phyloP scores from a whole-genome alignment of 768 basidiomycete genomes.

The Coprinellus micaceus region DNA sequence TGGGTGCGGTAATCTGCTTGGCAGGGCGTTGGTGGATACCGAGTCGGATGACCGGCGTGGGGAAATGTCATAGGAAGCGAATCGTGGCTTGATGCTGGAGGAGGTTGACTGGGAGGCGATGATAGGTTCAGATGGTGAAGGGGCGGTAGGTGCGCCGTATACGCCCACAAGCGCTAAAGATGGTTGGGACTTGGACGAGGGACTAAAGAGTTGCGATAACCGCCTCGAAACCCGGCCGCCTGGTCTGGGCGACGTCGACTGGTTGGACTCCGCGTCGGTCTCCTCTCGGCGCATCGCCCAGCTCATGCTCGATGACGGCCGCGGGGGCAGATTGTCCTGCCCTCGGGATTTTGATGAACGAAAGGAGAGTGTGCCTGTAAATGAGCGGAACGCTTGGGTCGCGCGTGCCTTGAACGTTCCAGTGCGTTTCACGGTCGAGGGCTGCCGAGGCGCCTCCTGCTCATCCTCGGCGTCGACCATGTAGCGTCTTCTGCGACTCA shows the following conservation, averaged over 20 bases:
- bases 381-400: slow-evolving; percentile 41
- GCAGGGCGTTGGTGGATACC: neutral
- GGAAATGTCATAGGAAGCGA: slow-evolving; percentile 2
- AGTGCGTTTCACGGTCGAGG: slow-evolving; percentile 27
- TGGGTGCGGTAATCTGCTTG: slow-evolving; percentile 15
- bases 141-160: slow-evolving; percentile 25
- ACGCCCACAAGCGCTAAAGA: no score
- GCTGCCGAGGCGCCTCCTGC: slow-evolving; percentile 6
- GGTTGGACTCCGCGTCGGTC: slow-evolving; percentile 9
- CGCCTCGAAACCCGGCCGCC: slow-evolving; percentile 35
- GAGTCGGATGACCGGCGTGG: slow-evolving; percentile 10
- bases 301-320: slow-evolving; percentile 14
- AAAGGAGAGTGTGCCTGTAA: slow-evolving; percentile 32
- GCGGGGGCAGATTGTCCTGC: slow-evolving; percentile 30
- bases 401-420: slow-evolving; percentile 43
- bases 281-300: slow-evolving; percentile 10
- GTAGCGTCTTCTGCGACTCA: slow-evolving; percentile 35
- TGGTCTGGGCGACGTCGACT: slow-evolving; percentile 14
- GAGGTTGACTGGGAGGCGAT: slow-evolving; percentile 13
- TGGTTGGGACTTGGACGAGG: slow-evolving; percentile 20
- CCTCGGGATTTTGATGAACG: slow-evolving; percentile 30
- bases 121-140: slow-evolving; percentile 19
- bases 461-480: slow-evolving; percentile 16
- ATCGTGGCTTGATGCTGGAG: slow-evolving; percentile 5
- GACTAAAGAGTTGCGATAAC: slow-evolving; percentile 36